Evolutionary conservation across 2,329 filamentous ascomycete species (phyloP).

Genomic region (Ophiostoma quercus): DNA sequence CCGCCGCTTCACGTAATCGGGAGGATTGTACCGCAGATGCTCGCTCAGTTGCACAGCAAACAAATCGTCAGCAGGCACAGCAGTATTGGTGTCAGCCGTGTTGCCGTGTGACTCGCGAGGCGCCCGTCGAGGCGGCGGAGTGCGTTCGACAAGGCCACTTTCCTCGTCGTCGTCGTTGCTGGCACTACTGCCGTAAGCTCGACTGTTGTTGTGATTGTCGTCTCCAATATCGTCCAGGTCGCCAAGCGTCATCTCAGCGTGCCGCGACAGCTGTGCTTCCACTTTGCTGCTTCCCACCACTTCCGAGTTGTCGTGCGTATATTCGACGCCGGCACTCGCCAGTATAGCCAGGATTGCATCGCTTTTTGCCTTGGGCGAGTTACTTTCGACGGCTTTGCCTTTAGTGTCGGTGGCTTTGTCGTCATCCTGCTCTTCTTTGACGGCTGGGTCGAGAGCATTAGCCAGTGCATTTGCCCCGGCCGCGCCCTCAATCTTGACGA

Average conservation of each 20-base stretch:
- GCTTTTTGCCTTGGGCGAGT: slow-evolving; percentile 39
- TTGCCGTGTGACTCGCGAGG: not conserved
- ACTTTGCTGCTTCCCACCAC: slow-evolving; percentile 88
- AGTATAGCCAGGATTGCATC: slow-evolving; percentile 88
- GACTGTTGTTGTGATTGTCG: slow-evolving; percentile 11
- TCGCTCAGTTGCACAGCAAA: not conserved
- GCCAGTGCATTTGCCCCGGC: slow-evolving; percentile 70
- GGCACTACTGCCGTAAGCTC: slow-evolving; percentile 30
- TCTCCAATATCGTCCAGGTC: slow-evolving; percentile 29
- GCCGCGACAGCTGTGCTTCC: slow-evolving; percentile 76
- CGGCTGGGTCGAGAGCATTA: slow-evolving; percentile 40
- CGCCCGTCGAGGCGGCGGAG: not conserved
- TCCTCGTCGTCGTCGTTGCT: slow-evolving; percentile 43
- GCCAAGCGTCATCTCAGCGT: slow-evolving; percentile 51
- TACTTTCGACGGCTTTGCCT: not conserved
- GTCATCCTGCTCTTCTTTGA: slow-evolving; percentile 40
- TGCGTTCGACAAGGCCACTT: not conserved
- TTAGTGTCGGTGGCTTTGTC: not conserved
- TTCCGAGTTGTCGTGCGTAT: slow-evolving; percentile 94
- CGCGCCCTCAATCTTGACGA: slow-evolving; percentile 43
- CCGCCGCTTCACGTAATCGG: slow-evolving; percentile 64
- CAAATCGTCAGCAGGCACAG: slow-evolving; percentile 31
- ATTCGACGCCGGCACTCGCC: slow-evolving; percentile 80
- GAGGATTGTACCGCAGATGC: slow-evolving; percentile 57
- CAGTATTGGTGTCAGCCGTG: slow-evolving; percentile 35